These are phyloP conservation scores for Trypanosoma congolense DNA, from an alignment of 208 protist genomes.

Conservation along the genomic window DNA sequence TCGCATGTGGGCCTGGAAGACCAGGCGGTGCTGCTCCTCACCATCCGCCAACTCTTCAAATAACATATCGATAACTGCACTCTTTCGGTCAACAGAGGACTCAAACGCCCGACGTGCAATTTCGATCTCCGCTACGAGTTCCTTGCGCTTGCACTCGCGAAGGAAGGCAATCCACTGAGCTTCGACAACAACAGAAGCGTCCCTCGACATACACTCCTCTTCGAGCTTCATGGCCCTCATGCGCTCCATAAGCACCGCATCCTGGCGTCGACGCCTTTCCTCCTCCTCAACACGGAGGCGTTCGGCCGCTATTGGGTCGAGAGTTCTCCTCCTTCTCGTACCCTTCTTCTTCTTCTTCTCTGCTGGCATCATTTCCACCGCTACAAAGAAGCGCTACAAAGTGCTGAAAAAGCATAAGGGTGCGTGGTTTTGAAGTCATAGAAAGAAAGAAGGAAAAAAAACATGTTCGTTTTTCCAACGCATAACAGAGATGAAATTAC, in stretches of 20 bases:
- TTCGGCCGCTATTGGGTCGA: slow-evolving; percentile 56
- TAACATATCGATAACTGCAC: slow-evolving; percentile 88
- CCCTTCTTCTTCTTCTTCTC: slow-evolving; percentile 23
- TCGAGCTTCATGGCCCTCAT: slow-evolving; percentile 76
- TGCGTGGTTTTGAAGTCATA: too few species aligned
- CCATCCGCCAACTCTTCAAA: slow-evolving; percentile 85
- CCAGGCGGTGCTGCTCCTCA: slow-evolving; percentile 92
- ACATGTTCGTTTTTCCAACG: too few species aligned
- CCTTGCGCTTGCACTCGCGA: slow-evolving; percentile 90
- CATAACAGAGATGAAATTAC: too few species aligned
- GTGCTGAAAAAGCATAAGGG: too few species aligned
- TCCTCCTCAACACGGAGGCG: slow-evolving; percentile 67
- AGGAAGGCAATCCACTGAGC: slow-evolving; percentile 88
- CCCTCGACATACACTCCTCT: slow-evolving; percentile 62
- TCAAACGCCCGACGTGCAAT: slow-evolving; percentile 88
- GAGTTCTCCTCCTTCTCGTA: slow-evolving; percentile 31
- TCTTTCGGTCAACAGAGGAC: slow-evolving; percentile 89
- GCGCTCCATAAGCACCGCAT: slow-evolving; percentile 62
- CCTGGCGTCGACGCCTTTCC: slow-evolving; percentile 60
- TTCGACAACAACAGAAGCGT: slow-evolving; percentile 56
- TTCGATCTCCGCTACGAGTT: slow-evolving; percentile 88
- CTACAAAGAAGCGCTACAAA: too few species aligned
- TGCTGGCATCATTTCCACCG: too few species aligned
- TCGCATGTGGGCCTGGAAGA: slow-evolving; percentile 88
- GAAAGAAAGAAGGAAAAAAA: too few species aligned